These are phyloP conservation scores for Metarhizium robertsii DNA, from an alignment of 2,329 filamentous ascomycete genomes.

Conservation along the genomic window DNA sequence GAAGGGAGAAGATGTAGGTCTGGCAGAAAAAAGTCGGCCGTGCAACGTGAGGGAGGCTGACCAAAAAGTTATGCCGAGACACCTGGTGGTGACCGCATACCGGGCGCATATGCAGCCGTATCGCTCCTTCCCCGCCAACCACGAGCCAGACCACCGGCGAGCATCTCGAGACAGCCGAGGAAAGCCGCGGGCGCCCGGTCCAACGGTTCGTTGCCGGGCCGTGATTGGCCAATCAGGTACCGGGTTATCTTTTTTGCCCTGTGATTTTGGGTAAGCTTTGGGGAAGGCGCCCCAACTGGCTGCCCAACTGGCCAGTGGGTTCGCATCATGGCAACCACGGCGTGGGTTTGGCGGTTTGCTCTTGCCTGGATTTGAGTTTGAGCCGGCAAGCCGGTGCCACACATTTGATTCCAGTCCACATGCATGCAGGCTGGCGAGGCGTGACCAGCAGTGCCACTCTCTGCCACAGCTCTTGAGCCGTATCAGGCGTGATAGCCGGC, in stretches of 20 bases:
- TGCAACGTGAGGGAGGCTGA: not conserved
- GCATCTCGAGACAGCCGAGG: constrained; percentile 20
- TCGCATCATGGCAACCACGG: no score
- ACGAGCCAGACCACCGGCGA: not conserved
- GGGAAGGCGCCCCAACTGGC: no score
- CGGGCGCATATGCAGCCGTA: not conserved
- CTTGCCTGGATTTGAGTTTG: no score
- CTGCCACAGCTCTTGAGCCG: not conserved
- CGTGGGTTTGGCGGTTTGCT: no score
- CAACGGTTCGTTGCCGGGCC: constrained; percentile 9
- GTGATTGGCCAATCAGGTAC: constrained; percentile 20
- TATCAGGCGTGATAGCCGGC: not conserved
- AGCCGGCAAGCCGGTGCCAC: no score
- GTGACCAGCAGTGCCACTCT: no score
- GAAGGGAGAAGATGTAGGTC: not conserved
- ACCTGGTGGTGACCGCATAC: not conserved
- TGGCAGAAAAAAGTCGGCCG: not conserved
- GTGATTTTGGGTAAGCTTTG: no score
- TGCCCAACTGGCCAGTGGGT: no score
- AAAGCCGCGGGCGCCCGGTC: constrained; percentile 21
- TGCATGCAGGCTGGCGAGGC: no score
- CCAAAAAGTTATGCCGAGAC: not conserved
- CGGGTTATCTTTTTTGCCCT: constrained; percentile 5
- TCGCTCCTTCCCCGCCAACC: not conserved
- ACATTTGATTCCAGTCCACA: no score